Percentiles rank a stretch among this genome's conserved stretches.
These are phyloP conservation scores for Xylariaceae sp. DNA, from an alignment of 2,329 filamentous ascomycete genomes.

Conservation along the genomic window DNA sequence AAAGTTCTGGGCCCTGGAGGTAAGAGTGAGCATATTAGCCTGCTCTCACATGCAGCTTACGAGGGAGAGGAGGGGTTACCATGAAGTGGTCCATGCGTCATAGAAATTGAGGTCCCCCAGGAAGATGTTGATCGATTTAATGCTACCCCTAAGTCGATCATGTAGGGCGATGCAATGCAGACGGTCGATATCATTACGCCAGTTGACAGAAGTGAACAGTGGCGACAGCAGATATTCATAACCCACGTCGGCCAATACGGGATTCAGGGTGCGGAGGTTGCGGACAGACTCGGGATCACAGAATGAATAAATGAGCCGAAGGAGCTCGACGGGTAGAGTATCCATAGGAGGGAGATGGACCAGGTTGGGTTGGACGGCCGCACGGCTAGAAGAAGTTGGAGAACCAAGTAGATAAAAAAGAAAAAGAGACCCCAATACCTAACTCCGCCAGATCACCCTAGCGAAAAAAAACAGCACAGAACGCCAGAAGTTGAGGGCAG, in stretches of 20 bases:
- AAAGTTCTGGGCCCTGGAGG: slow-evolving; percentile 35
- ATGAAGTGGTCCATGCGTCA: slow-evolving; percentile 32
- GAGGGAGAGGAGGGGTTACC: slow-evolving; percentile 19
- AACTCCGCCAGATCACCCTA: slow-evolving; percentile 26
- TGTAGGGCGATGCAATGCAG: slow-evolving; percentile 42
- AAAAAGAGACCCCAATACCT: background rate
- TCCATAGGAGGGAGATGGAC: slow-evolving; percentile 25
- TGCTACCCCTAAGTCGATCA: slow-evolving; percentile 38
- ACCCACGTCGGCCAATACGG: slow-evolving; percentile 38
- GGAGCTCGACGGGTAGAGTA: slow-evolving; percentile 37
- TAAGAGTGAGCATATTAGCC: background rate
- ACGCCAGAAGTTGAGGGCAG: slow-evolving; percentile 14
- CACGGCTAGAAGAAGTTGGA: slow-evolving; percentile 13
- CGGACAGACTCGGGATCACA: slow-evolving; percentile 38
- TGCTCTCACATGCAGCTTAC: background rate
- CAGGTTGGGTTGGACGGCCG: background rate
- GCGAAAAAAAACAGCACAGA: slow-evolving; percentile 17
- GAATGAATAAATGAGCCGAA: slow-evolving; percentile 40
- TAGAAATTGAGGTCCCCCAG: slow-evolving; percentile 41
- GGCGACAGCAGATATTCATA: slow-evolving; percentile 41
- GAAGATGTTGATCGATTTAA: slow-evolving; percentile 44
- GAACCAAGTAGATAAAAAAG: slow-evolving; percentile 7
- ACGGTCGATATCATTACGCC: slow-evolving; percentile 43
- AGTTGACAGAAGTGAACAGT: slow-evolving; percentile 40
- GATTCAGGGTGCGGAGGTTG: slow-evolving; percentile 38